Conservation (phyloP, 345 rosid species). For the Citrus inodora region DNA sequence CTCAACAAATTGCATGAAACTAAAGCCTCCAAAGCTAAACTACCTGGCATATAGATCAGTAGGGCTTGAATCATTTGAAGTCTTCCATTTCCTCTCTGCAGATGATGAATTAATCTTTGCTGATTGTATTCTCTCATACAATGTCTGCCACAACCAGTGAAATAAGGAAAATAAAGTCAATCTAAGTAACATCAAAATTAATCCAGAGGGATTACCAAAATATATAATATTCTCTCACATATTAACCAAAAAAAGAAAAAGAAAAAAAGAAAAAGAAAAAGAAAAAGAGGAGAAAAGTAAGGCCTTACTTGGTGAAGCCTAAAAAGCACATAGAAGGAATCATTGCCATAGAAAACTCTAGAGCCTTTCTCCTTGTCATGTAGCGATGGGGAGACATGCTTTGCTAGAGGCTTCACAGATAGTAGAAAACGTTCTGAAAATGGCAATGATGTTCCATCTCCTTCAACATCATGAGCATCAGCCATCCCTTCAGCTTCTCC, state of each 20-base stretch:
- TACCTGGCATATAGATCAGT: constrained; percentile 87
- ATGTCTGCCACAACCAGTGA: constrained; percentile 40
- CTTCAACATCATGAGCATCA: constrained; percentile 72
- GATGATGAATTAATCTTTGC: constrained; percentile 92
- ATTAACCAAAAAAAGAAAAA: background rate
- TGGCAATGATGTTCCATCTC: constrained; percentile 57
- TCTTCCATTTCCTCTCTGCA: constrained; percentile 84
- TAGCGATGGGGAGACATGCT: constrained; percentile 58
- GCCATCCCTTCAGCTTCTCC: constrained; percentile 91
- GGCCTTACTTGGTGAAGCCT: constrained; percentile 92
- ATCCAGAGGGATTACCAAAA: constrained; percentile 3
- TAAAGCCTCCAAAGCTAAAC: constrained; percentile 6
- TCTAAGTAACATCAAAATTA: constrained; percentile 3
- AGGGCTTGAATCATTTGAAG: constrained; percentile 62
- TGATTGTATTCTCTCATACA: constrained; percentile 85
- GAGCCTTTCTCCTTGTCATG: constrained; percentile 46
- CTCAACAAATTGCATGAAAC: background rate
- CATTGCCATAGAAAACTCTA: constrained; percentile 87
- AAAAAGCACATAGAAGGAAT: constrained; percentile 85
- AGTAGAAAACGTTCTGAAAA: constrained; percentile 66
- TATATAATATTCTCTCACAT: background rate
- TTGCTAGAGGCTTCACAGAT: constrained; percentile 80
- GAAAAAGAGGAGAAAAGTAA: background rate
- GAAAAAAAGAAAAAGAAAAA: background rate
- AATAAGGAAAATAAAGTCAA: constrained; percentile 6